Evolutionary conservation across 306 rosid genomes (phyloP).

Genomic region (Sesbania bispinosa): DNA sequence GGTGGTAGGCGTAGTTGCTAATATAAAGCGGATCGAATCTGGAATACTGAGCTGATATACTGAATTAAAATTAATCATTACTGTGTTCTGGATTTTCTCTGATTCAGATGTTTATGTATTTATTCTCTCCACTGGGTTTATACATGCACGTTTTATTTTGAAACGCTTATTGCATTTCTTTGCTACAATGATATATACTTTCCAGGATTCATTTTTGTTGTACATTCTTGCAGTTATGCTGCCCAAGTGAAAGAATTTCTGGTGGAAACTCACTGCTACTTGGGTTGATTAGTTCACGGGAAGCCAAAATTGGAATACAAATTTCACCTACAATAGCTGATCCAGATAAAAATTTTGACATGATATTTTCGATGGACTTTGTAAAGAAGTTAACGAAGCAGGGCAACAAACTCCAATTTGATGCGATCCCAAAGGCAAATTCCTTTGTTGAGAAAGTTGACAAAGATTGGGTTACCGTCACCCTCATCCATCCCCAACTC

Average conservation of each 20-base stretch:
- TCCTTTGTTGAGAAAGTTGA: conserved; percentile 57
- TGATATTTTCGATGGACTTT: conserved; percentile 62
- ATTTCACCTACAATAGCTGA: conserved; percentile 36
- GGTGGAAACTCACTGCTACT: conserved; percentile 61
- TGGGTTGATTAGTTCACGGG: conserved; percentile 43
- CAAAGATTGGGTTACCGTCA: conserved; percentile 76
- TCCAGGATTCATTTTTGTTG: conserved; percentile 18
- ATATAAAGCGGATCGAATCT: too few relatives aligned
- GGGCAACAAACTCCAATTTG: conserved; percentile 55
- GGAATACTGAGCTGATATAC: too few relatives aligned
- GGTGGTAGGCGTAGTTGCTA: too few relatives aligned
- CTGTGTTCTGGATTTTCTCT: too few relatives aligned
- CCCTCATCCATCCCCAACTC: conserved; percentile 67
- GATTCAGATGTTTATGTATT: too few relatives aligned
- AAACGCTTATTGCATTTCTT: too few relatives aligned
- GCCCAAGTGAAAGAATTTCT: conserved; percentile 40
- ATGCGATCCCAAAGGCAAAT: conserved; percentile 52
- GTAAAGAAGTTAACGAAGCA: conserved; percentile 53
- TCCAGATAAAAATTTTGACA: conserved; percentile 47
- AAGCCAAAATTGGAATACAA: conserved; percentile 66
- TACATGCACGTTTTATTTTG: too few relatives aligned
- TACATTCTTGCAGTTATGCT: conserved; percentile 56
- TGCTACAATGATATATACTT: too few relatives aligned
- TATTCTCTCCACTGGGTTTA: too few relatives aligned
- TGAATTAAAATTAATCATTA: too few relatives aligned